Evolutionary conservation across 352 stramenopile genomes (phyloP), one percentile per base, ranked within the genome.

Genomic region (Phytophthora macrochlamydospora): DNA sequence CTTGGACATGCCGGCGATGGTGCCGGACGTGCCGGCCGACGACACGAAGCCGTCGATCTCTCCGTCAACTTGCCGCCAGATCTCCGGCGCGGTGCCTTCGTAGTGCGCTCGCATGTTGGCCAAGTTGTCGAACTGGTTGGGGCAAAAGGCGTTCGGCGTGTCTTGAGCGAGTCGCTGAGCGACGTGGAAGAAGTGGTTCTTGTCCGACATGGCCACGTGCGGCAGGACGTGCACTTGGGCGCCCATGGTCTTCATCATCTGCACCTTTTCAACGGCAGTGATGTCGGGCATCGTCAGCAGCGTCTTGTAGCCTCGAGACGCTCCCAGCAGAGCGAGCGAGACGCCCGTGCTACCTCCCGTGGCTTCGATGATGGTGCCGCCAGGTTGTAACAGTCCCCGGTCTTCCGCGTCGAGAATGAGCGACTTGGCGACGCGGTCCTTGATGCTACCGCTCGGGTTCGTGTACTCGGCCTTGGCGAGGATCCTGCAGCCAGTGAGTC

Each of bases 381-480:
- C 86, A 1, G 79, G 81, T 35, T 81, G 76, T 42, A 98, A 87
- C 51, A 94, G 57, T 1, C 94, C 95, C 5, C 78, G 78, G 43
- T 85, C 68, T 78, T 98, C 94, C 3, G 93, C 94, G 56, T 98
- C 81, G n/a, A 85, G 69, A 67, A 98, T 97, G 76, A 98, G 87
- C n/a, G 78, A 91, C 48, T 97, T 90, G 44, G 92, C 93, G 9
- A 97, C 94, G 32, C 95, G 93, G 76, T 98, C 95, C 76, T 98
- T 99, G 64, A 98, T 91, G 29, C 81, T 96, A 9, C 95, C 95
- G 62, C 92, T 93, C 18, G 96, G 96, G 67, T 98, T 98, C 66
- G 89, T 74, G 57, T 82, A 93, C 75, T 95, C 87, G 18, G 85
- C 85, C 65, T 95, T 95, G 58, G 74, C 87, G 32, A 90, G 84